These are phyloP conservation scores for Blumeria hordei DNA, from an alignment of 2,329 filamentous ascomycete species.

Conservation along the genomic window DNA sequence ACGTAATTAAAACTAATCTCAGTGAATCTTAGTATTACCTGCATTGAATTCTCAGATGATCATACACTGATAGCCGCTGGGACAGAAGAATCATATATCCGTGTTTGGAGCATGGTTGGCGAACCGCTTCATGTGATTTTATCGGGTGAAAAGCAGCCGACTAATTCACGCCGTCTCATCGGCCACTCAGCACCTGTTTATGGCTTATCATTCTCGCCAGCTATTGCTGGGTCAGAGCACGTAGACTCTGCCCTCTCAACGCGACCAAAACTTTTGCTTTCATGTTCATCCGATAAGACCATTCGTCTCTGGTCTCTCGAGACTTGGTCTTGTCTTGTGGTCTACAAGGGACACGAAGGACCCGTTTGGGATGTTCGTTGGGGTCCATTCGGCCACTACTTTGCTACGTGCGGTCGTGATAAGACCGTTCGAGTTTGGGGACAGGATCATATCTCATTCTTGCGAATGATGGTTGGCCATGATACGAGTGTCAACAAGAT, in stretches of 20 bases:
- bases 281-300: slow-evolving; percentile 66
- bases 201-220: slow-evolving; percentile 56
- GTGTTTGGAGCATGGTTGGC: slow-evolving; percentile 79
- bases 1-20: not conserved
- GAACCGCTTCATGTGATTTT: slow-evolving; percentile 49
- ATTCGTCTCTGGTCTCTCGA: slow-evolving; percentile 86
- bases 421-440: slow-evolving; percentile 79
- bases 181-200: slow-evolving; percentile 84
- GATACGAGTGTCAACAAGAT: slow-evolving; percentile 79
- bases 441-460: slow-evolving; percentile 74
- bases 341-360: slow-evolving; percentile 81
- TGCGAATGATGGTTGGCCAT: slow-evolving; percentile 75
- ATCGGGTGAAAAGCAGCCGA: slow-evolving; percentile 33
- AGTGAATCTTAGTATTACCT: slow-evolving; percentile 41
- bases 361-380: slow-evolving; percentile 75
- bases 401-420: slow-evolving; percentile 67
- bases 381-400: slow-evolving; percentile 90
- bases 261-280: slow-evolving; percentile 55
- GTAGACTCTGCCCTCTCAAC: slow-evolving; percentile 19
- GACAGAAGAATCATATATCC: slow-evolving; percentile 84
- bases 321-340: slow-evolving; percentile 72
- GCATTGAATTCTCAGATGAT: slow-evolving; percentile 86
- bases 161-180: slow-evolving; percentile 52
- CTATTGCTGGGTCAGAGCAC: slow-evolving; percentile 11
- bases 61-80: slow-evolving; percentile 68